These are phyloP conservation scores for Coemansia sp. DNA, from an alignment of 192 early-diverging fungal species.

Conservation along the genomic window DNA sequence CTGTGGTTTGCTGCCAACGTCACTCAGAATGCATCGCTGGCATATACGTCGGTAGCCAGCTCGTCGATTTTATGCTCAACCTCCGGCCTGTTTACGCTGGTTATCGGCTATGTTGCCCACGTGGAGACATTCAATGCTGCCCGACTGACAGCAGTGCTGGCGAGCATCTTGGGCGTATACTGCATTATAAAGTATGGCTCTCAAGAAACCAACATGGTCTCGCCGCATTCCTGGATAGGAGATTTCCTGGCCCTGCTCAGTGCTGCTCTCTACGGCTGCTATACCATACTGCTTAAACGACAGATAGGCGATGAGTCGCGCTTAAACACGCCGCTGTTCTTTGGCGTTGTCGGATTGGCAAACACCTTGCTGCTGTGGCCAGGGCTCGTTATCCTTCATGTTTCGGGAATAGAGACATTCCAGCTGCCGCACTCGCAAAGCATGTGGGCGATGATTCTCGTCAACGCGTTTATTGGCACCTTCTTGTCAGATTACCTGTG, in stretches of 20 bases:
- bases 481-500: constrained; percentile 80
- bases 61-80: constrained; percentile 73
- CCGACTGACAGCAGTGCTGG: constrained; percentile 60
- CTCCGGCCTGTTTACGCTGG: constrained; percentile 71
- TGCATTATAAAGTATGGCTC: constrained; percentile 52
- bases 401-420: constrained; percentile 62
- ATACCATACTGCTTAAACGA: constrained; percentile 70
- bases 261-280: constrained; percentile 75
- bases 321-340: constrained; percentile 70
- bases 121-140: constrained; percentile 60
- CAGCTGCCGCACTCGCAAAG: constrained; percentile 54
- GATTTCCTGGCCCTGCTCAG: constrained; percentile 68
- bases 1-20: constrained; percentile 82
- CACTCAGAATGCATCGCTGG: constrained; percentile 68
- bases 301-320: constrained; percentile 66
- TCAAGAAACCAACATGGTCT: constrained; percentile 5
- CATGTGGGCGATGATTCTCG: constrained; percentile 61
- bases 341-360: constrained; percentile 75
- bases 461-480: constrained; percentile 77
- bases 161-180: constrained; percentile 65
- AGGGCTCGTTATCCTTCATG: constrained; percentile 60
- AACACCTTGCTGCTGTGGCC: constrained; percentile 71
- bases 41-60: constrained; percentile 71
- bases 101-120: constrained; percentile 58
- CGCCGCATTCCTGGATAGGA: constrained; percentile 56